A percentile compares a stretch with the other conserved stretches of the same genome.
These are phyloP conservation scores for Aspergillus amoenus DNA, from an alignment of 2,329 filamentous ascomycete genomes.

Conservation along the genomic window DNA sequence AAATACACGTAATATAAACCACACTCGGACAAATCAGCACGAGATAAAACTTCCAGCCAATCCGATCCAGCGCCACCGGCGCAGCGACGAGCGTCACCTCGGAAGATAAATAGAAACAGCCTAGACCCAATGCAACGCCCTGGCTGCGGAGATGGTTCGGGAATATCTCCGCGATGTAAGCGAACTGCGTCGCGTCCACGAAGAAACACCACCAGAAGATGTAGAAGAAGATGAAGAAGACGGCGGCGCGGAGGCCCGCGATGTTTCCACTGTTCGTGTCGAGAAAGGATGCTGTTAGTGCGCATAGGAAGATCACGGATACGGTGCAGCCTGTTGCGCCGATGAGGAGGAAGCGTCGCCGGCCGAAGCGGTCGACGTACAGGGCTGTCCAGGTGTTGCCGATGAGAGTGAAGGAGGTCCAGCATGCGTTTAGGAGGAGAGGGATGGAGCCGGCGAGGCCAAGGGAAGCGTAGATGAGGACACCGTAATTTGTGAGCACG, in stretches of 20 bases:
- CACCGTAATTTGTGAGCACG: slow-evolving; percentile 41
- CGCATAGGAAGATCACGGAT: slow-evolving; percentile 34
- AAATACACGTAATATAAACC: slow-evolving; percentile 33
- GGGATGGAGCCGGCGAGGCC: slow-evolving; percentile 38
- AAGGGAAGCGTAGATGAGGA: slow-evolving; percentile 42
- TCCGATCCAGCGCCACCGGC: slow-evolving; percentile 32
- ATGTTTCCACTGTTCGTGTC: slow-evolving; percentile 29
- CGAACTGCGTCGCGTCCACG: slow-evolving; percentile 46
- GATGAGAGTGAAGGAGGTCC: slow-evolving; percentile 38
- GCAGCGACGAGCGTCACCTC: slow-evolving; percentile 36
- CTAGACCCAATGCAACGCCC: slow-evolving; percentile 39
- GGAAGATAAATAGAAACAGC: slow-evolving; percentile 35
- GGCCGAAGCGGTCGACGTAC: slow-evolving; percentile 40
- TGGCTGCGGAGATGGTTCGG: slow-evolving; percentile 41
- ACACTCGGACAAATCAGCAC: slow-evolving; percentile 35
- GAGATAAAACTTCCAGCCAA: slow-evolving; percentile 41
- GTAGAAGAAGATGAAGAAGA: slow-evolving; percentile 45
- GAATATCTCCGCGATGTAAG: slow-evolving; percentile 44
- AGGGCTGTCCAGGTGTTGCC: slow-evolving; percentile 44
- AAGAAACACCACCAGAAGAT: slow-evolving; percentile 43
- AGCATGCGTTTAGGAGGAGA: slow-evolving; percentile 40
- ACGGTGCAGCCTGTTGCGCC: slow-evolving; percentile 35
- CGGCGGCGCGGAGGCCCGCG: slow-evolving; percentile 35
- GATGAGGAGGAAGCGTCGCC: slow-evolving; percentile 38
- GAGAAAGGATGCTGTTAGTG: slow-evolving; percentile 35